phyloP scores from a whole-genome alignment of 1,139 yeast species.

The Candida buenavistaensis region DNA sequence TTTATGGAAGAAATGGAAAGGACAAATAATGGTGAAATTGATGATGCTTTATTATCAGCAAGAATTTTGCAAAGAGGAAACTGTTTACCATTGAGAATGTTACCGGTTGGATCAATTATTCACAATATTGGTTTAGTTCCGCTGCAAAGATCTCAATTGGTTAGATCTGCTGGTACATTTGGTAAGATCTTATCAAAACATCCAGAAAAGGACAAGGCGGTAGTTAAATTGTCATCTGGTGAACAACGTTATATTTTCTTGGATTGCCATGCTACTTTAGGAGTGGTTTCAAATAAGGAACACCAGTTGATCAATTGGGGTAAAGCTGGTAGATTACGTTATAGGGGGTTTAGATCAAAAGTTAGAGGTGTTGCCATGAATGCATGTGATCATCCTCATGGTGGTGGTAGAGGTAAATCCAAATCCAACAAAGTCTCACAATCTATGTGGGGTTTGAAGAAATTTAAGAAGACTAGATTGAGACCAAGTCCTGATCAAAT shows the following conservation, averaged over 20 bases:
- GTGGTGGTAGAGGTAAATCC: constrained; percentile 99
- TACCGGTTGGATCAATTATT: constrained; percentile 88
- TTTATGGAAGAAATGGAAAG: constrained; percentile 67
- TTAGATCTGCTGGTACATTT: constrained; percentile 93
- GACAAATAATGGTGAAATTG: constrained; percentile 72
- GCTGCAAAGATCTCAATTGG: constrained; percentile 86
- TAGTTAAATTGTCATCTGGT: constrained; percentile 83
- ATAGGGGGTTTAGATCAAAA: constrained; percentile 90
- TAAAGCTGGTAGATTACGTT: constrained; percentile 95
- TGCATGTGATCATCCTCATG: constrained; percentile 97
- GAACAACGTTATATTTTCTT: constrained; percentile 88
- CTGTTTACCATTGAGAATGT: constrained; percentile 88
- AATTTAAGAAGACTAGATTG: constrained; percentile 84
- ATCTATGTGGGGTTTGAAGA: constrained; percentile 98
- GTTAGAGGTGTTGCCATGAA: constrained; percentile 99
- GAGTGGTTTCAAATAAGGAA: constrained; percentile 92
- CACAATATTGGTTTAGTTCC: constrained; percentile 81
- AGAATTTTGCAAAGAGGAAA: constrained; percentile 92
- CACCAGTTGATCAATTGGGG: constrained; percentile 90
- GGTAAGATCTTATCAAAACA: constrained; percentile 84
- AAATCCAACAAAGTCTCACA: constrained; percentile 92
- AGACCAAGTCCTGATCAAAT: constrained; percentile 10
- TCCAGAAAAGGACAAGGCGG: constrained; percentile 69
- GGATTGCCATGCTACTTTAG: constrained; percentile 91
- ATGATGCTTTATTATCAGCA: constrained; percentile 87